Evolutionary conservation across 1,139 yeast species (phyloP).

Genomic region (Entelexis sorbosivorans): DNA sequence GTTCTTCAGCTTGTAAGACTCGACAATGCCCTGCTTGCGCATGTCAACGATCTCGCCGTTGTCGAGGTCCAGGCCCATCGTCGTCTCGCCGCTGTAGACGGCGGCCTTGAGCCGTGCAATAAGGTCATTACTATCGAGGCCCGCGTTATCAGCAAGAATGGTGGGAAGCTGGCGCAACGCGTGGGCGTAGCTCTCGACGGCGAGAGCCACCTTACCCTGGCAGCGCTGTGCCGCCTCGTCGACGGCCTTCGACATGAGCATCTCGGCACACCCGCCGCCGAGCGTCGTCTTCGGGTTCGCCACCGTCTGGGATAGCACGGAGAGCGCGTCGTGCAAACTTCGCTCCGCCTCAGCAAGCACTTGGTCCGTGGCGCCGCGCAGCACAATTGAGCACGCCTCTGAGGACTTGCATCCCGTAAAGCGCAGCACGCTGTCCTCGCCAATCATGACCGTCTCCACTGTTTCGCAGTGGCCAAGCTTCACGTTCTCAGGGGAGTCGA

Average conservation of each 20-base stretch:
- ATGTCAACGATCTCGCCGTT: constrained; percentile 80
- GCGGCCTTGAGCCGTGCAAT: constrained; percentile 87
- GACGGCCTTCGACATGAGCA: constrained; percentile 96
- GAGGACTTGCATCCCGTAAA: constrained; percentile 94
- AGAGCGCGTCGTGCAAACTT: constrained; percentile 91
- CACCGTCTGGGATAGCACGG: constrained; percentile 91
- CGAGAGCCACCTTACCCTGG: constrained; percentile 86
- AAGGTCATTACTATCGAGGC: constrained; percentile 85
- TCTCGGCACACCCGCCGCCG: constrained; percentile 98
- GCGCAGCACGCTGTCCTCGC: constrained; percentile 76
- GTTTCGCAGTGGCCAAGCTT: constrained; percentile 78
- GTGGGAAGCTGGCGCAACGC: constrained; percentile 94
- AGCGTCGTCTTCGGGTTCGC: constrained; percentile 87
- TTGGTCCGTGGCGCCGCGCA: constrained; percentile 96
- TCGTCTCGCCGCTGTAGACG: constrained; percentile 81
- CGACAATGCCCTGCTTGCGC: constrained; percentile 88
- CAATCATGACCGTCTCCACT: constrained; percentile 85
- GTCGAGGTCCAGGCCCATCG: constrained; percentile 82
- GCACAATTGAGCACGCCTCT: constrained; percentile 90
- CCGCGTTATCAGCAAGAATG: constrained; percentile 93
- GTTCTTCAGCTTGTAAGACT: constrained; percentile 77
- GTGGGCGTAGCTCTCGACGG: constrained; percentile 86
- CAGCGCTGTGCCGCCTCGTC: constrained; percentile 91
- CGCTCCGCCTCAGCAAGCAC: constrained; percentile 95
- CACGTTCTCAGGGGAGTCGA: constrained; percentile 80